Percentiles rank a stretch among this genome's conserved stretches.
Conservation (phyloP, 2,329 filamentous ascomycete species). For the Apiospora sp. region DNA sequence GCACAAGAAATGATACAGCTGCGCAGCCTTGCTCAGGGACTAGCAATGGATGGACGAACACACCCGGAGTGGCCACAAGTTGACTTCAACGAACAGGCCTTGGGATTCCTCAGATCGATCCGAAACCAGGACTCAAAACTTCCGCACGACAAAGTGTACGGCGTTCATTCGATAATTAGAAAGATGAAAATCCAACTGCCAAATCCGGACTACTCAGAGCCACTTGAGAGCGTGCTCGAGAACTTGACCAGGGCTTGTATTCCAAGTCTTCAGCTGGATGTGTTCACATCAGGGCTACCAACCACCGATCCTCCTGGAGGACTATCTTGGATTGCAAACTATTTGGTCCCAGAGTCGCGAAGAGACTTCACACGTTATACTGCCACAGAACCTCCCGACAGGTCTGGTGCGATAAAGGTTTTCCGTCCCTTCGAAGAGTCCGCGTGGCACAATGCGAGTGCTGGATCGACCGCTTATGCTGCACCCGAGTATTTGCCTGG, state of each 20-base stretch:
- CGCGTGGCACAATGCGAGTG: background rate
- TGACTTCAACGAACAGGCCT: background rate
- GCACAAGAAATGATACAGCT: too few species aligned
- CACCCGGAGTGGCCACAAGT: too few species aligned
- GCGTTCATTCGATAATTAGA: background rate
- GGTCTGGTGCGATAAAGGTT: background rate
- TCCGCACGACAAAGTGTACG: constrained; percentile 8
- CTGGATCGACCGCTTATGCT: background rate
- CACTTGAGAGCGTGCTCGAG: background rate
- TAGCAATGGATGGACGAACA: too few species aligned
- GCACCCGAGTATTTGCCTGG: background rate
- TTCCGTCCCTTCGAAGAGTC: background rate
- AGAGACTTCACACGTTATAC: too few species aligned
- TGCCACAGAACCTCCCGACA: background rate
- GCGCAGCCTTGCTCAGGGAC: too few species aligned
- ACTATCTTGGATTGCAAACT: background rate
- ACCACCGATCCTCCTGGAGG: background rate
- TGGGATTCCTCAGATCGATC: background rate
- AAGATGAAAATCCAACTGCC: background rate
- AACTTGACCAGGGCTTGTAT: background rate
- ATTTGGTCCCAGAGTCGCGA: background rate
- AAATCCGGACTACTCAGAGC: background rate
- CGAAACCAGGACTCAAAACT: background rate
- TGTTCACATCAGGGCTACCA: background rate
- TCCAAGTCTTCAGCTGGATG: background rate